Base-by-base conservation (phyloP, 2,329 filamentous ascomycete species). In the Anthostomella pinea region DNA sequence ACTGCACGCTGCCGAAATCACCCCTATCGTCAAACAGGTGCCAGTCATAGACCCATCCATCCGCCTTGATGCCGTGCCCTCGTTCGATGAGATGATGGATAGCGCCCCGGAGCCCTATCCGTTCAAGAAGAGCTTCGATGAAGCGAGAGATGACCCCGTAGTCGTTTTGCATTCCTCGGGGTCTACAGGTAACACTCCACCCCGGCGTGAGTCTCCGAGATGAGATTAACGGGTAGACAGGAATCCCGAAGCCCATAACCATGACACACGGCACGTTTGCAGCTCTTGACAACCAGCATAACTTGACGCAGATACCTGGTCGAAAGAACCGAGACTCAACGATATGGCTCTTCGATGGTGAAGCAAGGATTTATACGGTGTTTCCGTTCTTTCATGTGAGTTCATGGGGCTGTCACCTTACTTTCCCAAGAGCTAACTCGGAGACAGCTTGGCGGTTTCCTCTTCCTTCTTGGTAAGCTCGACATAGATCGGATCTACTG, bases 171-270 rank as follows among this genome's bases (percentile, higher is more conserved):
- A 57, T 27, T 52, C 52, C 3, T 54, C 51, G 1, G 52, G 52
- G 6, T 53, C 52, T n/a, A 55, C 52, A 15, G 50, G 50, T 52
- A 25, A 40, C n/a, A n/a, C n/a, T n/a, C n/a, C n/a, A n/a, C n/a
- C n/a, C n/a, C n/a, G n/a, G n/a, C n/a, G n/a, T n/a, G n/a, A n/a
- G n/a, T n/a, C n/a, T 21, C 25, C 18, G 8, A 33, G 32, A 25
- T 39, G 37, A 27, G 16, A 25, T 25, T 9, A n/a, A n/a, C n/a
- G n/a, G n/a, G n/a, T n/a, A n/a, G n/a, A n/a, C 22, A 51, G 50
- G 48, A 3, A 23, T 41, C 10, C 48, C 50, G 3, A 51, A 50
- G 20, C 46, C 43, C 0, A 46, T 53, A 16, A 38, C 29, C 4
- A 43, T 50, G 29, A 52, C 50, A 1, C 44, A 53, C 21, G 51